Base-by-base conservation (phyloP, 345 rosid genomes). In the Barbarea vulgaris region DNA sequence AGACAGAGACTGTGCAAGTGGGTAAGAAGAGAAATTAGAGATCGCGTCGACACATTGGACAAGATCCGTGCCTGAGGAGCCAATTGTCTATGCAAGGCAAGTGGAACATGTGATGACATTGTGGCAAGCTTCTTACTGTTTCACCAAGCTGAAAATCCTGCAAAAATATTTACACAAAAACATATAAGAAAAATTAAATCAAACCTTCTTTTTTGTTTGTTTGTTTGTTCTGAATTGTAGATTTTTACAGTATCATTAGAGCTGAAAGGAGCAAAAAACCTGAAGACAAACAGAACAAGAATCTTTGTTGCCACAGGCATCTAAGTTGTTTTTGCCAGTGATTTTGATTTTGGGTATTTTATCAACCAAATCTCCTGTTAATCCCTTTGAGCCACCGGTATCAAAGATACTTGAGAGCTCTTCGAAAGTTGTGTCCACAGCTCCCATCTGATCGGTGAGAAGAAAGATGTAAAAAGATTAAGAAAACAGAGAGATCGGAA, bases 31-130 rank as follows among this genome's bases (percentile, higher is more conserved):
- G 34, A 54, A n/a, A 31, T 64, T 81, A 96, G 69, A 93, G 89
- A 81, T 93, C 95, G 65, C 98, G 84, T 80, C 99, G 87, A 85
- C 99, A 96, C 52, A 96, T 73, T 1, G 99, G 99, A 78, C 98
- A 96, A 25, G 99, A 96, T 22, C 89, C 97, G 47, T 93, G 98
- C 67, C 83, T 83, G 5, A 86, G 79, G n/a, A 96, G 96, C 99
- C 99, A 96, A 75, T 86, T 91, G 81, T 96, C 99, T 77, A 93
- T 96, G 86, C 99, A 91, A 19, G 96, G 95, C 57, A 89, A 84
- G 76, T 96, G 99, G 84, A 96, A 96, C 93, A 93, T 84, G 87
- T 89, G 99, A 75, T 93, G 94, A 79, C 99, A 96, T 39, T 93
- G 96, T 50, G 99, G 99, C 83, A 96, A 85, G 80, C 95, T 86